Evolutionary conservation across 768 basidiomycete species (phyloP), one percentile per base, ranked within the genome.

Genomic region (Paxillus ammoniavirescens): DNA sequence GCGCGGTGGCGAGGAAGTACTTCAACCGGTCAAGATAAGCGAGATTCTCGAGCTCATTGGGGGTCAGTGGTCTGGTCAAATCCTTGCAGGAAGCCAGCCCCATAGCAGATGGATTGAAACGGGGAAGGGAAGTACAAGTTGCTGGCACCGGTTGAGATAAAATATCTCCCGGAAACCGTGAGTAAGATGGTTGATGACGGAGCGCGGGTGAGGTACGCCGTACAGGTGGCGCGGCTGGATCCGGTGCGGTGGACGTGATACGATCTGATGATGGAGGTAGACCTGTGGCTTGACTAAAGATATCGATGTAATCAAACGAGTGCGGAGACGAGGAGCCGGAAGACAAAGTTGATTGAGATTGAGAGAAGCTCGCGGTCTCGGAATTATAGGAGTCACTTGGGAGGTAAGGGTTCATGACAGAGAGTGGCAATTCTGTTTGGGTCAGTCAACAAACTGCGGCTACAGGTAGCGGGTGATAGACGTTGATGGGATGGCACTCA

Each of bases 1-100:
- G 93, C 8, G 88, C 92, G 10, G 90, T 91, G 14, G 89, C 88
- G 42, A 94, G 83, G 72, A 94, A 94, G 73, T 86, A 88, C 73
- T 93, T 93, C 70, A 94, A 87, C 18, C 83, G 72, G 61, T 94
- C 90, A 18, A 94, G 80, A 58, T 87, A 79, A n/a, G 81, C 81
- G 40, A 93, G 75, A 23, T 82, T 77, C 18, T 89, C 86, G 52
- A 84, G 82, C 67, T 92, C 89, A 47, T 79, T 73, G 1, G 78
- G 65, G 6, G 78, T 82, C 45, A 91, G 77, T 0, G 84, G 77
- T n/a, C 87, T 49, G 2, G 68, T 60, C 49, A 70, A 57, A 48
- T 64, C 61, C 44, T 65, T 69, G 17, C 53, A 61, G 8, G 57
- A 57, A 23, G 64, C 53, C 14, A 70, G 50, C 42, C 68, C 69